phyloP scores from a whole-genome alignment of 1,284 basidiomycete species.

The Porodaedalea pini region DNA sequence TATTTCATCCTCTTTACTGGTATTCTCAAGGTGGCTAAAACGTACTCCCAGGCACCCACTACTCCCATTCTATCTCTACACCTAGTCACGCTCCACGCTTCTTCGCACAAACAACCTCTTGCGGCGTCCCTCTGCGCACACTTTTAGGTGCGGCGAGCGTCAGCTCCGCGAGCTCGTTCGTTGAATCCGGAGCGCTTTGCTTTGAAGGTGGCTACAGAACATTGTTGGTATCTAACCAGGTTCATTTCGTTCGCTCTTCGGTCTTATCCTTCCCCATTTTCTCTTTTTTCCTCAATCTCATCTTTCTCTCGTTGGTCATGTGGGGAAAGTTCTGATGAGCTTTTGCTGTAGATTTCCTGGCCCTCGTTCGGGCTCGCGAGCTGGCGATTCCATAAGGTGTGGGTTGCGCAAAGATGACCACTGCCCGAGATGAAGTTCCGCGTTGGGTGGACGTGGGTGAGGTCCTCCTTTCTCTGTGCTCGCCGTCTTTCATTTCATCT shows the following conservation, averaged over 20 bases:
- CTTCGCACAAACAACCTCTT: conserved; percentile 57
- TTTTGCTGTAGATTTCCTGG: conserved; percentile 57
- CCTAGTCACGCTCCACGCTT: conserved; percentile 62
- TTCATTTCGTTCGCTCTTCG: neutral
- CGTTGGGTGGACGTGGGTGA: no score
- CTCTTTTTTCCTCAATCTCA: neutral
- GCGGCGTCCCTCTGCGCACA: conserved; percentile 62
- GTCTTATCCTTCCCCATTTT: neutral
- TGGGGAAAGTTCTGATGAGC: no score
- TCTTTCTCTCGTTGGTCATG: neutral
- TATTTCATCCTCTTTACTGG: neutral
- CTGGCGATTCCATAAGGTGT: conserved; percentile 73
- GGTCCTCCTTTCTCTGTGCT: no score
- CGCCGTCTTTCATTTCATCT: no score
- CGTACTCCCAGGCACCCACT: conserved; percentile 44
- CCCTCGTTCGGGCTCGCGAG: conserved; percentile 76
- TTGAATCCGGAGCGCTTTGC: conserved; percentile 69
- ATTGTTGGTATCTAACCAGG: conserved; percentile 79
- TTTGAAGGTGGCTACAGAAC: conserved; percentile 79
- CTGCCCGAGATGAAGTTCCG: conserved; percentile 68
- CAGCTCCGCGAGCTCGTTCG: conserved; percentile 66
- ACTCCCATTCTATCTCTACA: conserved; percentile 55
- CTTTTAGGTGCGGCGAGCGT: conserved; percentile 66
- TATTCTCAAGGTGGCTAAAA: neutral
- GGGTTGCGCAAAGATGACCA: conserved; percentile 63